A percentile compares a stretch with the other conserved stretches of the same genome.
Conservation (phyloP, 2,329 filamentous ascomycete species). For the Leptoxyphium fumago region DNA sequence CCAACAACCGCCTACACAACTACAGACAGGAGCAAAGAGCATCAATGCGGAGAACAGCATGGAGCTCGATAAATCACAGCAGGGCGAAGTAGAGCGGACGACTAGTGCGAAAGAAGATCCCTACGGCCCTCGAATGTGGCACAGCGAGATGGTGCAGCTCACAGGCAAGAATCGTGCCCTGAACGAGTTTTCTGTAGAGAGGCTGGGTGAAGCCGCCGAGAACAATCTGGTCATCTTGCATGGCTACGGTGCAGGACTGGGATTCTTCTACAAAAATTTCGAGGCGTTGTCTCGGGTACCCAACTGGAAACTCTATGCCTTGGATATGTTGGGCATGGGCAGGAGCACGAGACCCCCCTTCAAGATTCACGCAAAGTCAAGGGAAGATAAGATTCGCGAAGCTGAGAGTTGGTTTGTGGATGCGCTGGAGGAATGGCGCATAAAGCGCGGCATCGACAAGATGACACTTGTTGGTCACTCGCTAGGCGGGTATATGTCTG, state of each 20-base stretch:
- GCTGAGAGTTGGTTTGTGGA: constrained; percentile 95
- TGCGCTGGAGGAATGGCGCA: constrained; percentile 88
- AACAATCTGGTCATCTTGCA: constrained; percentile 92
- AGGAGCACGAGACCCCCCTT: constrained; percentile 74
- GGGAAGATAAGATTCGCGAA: constrained; percentile 66
- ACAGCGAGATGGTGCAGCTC: constrained; percentile 68
- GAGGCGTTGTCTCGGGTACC: constrained; percentile 64
- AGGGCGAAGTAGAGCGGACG: constrained; percentile 24
- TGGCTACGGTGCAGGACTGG: constrained; percentile 87
- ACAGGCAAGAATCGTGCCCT: constrained; percentile 74
- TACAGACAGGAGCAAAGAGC: constrained; percentile 40
- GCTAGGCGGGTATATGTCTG: constrained; percentile 84
- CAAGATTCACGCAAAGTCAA: constrained; percentile 68
- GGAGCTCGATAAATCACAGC: constrained; percentile 17
- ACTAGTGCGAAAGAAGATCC: constrained; percentile 48
- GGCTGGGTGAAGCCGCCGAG: constrained; percentile 61
- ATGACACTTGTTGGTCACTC: constrained; percentile 92
- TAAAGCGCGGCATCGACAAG: constrained; percentile 73
- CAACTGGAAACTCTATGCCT: constrained; percentile 79
- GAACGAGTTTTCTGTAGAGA: constrained; percentile 86
- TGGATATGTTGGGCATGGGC: constrained; percentile 95
- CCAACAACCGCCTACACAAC: constrained; percentile 53
- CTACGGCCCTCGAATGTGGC: constrained; percentile 73
- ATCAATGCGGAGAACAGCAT: constrained; percentile 24
- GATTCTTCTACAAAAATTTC: constrained; percentile 98